Evolutionary conservation across 2,329 filamentous ascomycete species (phyloP), one percentile per base, ranked within the genome.

Genomic region (Botryotinia convoluta): DNA sequence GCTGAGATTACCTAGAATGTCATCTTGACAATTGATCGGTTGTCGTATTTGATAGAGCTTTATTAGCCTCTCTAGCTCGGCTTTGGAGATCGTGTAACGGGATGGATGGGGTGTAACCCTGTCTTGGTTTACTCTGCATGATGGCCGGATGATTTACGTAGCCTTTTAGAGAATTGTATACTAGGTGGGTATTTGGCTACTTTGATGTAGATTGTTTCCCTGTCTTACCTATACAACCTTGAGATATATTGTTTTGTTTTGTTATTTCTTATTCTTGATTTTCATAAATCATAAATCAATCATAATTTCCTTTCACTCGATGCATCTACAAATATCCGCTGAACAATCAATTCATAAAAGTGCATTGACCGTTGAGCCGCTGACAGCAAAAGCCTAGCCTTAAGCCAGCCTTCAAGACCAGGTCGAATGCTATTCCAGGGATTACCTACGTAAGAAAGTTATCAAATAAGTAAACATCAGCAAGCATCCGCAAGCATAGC

Each of bases 361-460:
- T 20, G 60, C 60, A 44, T 63, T 20, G 61, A 29, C 39, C 16
- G 61, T 14, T 64, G 39, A 44, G 39, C 39, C 39, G 39, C 39
- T 64, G 39, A 64, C 61, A 29, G 61, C 42, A 20, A 45, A 29
- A 32, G 61, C 39, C n/a, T 7, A 64, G 61, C 61, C n/a, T 29
- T 29, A 16, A 54, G 51, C 39, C 39, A 32, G 61, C n/a, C 61
- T n/a, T 44, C 22, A 45, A 44, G 39, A 64, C 61, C 42, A n/a
- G 61, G 39, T 42, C 39, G 9, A 64, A n/a, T 64, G 18, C n/a
- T 45, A 45, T 22, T 45, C 20, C 61, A 64, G 61, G 61, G 61
- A 44, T 64, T 64, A 44, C 10, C 61, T 45, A 45, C 61, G 61
- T 64, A 64, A 45, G 61, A 64, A 64, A 45, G 61, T 32, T 32